Conservation (phyloP, 805 yeast species). For the Yarrowia sp. region DNA sequence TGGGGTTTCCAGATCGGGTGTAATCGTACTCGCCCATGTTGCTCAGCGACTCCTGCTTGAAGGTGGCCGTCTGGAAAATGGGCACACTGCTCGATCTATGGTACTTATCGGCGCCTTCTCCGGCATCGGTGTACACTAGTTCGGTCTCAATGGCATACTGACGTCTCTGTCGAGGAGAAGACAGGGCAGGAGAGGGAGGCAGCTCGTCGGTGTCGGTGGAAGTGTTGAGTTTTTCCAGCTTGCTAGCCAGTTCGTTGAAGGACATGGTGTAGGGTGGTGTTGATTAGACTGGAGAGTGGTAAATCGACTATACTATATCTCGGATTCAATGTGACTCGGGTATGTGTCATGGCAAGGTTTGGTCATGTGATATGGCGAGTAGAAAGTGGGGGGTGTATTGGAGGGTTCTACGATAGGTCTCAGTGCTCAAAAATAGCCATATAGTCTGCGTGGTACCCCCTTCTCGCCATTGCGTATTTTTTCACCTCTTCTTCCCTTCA, state of each 20-base stretch:
- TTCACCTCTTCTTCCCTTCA: too few species aligned
- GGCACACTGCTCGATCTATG: constrained; percentile 81
- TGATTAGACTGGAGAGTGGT: neutral
- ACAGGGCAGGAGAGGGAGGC: constrained; percentile 53
- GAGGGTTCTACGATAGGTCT: too few species aligned
- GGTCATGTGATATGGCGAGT: constrained; percentile 36
- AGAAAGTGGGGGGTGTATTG: too few species aligned
- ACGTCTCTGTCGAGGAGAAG: constrained; percentile 48
- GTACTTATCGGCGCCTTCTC: constrained; percentile 62
- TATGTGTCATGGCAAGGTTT: constrained; percentile 32
- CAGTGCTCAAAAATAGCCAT: too few species aligned
- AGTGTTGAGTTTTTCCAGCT: constrained; percentile 32
- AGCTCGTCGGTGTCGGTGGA: constrained; percentile 37
- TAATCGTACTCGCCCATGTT: constrained; percentile 85
- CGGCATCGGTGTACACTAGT: constrained; percentile 64
- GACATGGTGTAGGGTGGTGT: constrained; percentile 2
- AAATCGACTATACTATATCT: constrained; percentile 5
- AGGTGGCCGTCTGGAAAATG: constrained; percentile 91
- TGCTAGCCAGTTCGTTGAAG: constrained; percentile 28
- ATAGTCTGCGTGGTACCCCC: too few species aligned
- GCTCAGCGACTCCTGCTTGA: constrained; percentile 75
- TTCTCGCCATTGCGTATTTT: too few species aligned
- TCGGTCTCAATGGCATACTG: constrained; percentile 69
- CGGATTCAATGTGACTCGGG: constrained; percentile 35
- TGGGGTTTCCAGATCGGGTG: constrained; percentile 94